A percentile compares a stretch with the other conserved stretches of the same genome.
These are phyloP conservation scores for Glomus cerebriforme DNA, from an alignment of 192 early-diverging fungal genomes.

Conservation along the genomic window DNA sequence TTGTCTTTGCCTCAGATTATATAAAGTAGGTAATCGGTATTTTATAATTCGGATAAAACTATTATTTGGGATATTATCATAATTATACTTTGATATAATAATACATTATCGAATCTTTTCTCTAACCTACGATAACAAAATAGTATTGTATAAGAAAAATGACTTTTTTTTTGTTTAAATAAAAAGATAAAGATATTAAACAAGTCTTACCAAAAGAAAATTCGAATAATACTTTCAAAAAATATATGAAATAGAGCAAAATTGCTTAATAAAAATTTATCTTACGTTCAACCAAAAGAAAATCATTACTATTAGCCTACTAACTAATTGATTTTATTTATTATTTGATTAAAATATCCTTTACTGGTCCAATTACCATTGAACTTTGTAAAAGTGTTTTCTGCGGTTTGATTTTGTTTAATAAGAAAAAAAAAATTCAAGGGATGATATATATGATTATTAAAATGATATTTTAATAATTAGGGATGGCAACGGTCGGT, in stretches of 20 bases:
- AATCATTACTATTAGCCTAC: conserved; percentile 33
- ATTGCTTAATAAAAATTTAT: too few species aligned
- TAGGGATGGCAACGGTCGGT: too few species aligned
- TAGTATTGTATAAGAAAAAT: too few species aligned
- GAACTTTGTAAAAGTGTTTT: conserved; percentile 4
- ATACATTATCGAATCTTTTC: conserved; percentile 53
- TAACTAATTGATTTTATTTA: conserved; percentile 53
- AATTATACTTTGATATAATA: conserved; percentile 59
- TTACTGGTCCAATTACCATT: conserved; percentile 60
- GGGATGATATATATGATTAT: too few species aligned
- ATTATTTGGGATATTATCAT: conserved; percentile 57
- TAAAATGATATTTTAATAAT: too few species aligned
- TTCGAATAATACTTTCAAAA: conserved; percentile 40
- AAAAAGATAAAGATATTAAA: not conserved
- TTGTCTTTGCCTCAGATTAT: conserved; percentile 9
- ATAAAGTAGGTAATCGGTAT: conserved; percentile 37
- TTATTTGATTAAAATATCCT: conserved; percentile 61
- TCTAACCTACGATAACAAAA: conserved; percentile 36
- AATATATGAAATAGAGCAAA: not conserved
- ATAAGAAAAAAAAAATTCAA: too few species aligned
- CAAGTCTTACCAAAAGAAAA: conserved; percentile 49
- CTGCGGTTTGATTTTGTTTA: not conserved
- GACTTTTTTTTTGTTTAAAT: not conserved
- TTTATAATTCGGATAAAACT: conserved; percentile 49
- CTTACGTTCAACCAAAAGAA: too few species aligned